phyloP scores from a whole-genome alignment of 1,139 yeast species.

The Magnusiomyces ingens region DNA sequence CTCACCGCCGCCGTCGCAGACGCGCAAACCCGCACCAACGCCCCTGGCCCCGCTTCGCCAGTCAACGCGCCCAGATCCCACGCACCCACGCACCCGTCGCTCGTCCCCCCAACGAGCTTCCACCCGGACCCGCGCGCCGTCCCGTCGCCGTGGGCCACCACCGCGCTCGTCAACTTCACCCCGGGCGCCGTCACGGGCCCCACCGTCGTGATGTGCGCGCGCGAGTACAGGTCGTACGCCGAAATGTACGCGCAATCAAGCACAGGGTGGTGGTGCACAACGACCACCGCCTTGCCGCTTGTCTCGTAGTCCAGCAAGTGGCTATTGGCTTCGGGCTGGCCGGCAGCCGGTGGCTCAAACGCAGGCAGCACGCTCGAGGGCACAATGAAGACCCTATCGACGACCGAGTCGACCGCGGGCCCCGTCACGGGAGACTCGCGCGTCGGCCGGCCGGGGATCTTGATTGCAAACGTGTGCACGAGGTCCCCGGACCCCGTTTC shows the following conservation, averaged over 20 bases:
- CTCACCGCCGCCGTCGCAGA: neutral
- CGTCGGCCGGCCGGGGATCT: neutral
- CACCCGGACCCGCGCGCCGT: neutral
- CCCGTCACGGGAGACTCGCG: neutral
- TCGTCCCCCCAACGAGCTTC: neutral
- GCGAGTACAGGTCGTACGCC: neutral
- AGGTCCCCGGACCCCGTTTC: conserved; percentile 54
- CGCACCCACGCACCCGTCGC: neutral
- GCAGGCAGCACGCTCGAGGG: neutral
- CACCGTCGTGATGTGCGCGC: neutral
- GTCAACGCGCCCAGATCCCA: neutral
- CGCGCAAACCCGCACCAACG: neutral
- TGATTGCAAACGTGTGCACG: conserved; percentile 35
- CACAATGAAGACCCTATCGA: neutral
- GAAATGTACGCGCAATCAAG: neutral
- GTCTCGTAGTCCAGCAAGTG: conserved; percentile 1
- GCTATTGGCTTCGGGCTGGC: neutral
- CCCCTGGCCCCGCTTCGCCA: neutral
- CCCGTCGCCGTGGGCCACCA: neutral
- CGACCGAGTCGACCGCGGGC: neutral
- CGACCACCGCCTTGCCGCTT: neutral
- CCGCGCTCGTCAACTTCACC: neutral
- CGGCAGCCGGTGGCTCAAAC: too few relatives aligned
- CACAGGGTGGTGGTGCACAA: neutral
- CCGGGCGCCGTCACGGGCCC: neutral